Evolutionary conservation across 768 basidiomycete genomes (phyloP), one percentile per base, ranked within the genome.

Genomic region (Kwoniella sp.): DNA sequence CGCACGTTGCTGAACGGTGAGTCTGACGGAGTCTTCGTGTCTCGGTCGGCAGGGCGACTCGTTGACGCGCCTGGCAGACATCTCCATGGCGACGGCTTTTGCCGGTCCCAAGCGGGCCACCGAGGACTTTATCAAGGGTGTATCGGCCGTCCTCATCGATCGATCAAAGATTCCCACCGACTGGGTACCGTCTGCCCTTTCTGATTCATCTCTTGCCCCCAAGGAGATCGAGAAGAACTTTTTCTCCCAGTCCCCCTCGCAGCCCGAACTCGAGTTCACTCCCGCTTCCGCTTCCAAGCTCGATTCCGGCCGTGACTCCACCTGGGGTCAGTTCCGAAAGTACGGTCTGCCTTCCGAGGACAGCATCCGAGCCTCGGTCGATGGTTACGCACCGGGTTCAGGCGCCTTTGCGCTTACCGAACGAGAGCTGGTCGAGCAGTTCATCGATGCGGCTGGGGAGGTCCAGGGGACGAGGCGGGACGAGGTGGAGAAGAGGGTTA

Each of bases 71-170:
- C 11, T 41, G 9, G 10, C 27, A 67, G 66, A 98, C 68, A 78
- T 91, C 59, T 82, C 82, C 61, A 86, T 96, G 65, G 91, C 89
- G 17, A 83, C 86, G 28, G 90, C 89, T 14, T 93, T 83, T 73
- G 88, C 87, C 63, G 67, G 67, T 0, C 46, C 57, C 6, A 50
- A 63, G 8, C 56, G 59, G 20, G 25, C 61, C 1, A 64, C 67
- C 53, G 60, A 71, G 6, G 95, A 99, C 77, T 96, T 99, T 76
- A 60, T 77, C 45, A 82, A 80, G 19, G 93, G 93, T 20, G 85
- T 98, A 36, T 83, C 80, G 26, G 80, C 84, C 32, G 82, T 89
- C 29, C 71, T 86, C 26, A 59, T 81, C 76, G 68, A 80, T 43
- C 82, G 67, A 54, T 60, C 39, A 46, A 72, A 79, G 63, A 56